These are phyloP conservation scores for Cyamopsis tetragonoloba DNA, from an alignment of 306 rosid genomes.

Conservation along the genomic window DNA sequence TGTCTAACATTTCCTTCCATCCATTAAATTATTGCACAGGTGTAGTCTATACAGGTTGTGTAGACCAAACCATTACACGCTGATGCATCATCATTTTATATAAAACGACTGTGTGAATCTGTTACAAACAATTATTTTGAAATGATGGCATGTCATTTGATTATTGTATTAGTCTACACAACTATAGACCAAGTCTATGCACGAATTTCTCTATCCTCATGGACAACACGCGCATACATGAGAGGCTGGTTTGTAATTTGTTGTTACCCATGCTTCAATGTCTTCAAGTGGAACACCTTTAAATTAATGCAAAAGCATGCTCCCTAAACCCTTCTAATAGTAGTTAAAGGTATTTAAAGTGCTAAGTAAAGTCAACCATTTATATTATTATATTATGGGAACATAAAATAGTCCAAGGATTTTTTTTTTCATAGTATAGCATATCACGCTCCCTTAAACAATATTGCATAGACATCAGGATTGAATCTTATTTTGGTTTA, in stretches of 20 bases:
- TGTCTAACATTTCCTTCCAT: conserved; percentile 9
- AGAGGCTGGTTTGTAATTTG: neutral
- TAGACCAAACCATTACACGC: neutral
- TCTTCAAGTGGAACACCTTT: too few relatives aligned
- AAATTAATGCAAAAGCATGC: too few relatives aligned
- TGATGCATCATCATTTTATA: neutral
- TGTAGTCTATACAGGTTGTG: neutral
- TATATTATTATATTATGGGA: neutral
- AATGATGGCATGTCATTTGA: neutral
- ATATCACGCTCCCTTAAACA: neutral
- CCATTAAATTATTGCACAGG: neutral
- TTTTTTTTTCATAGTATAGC: too few relatives aligned
- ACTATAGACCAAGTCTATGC: too few relatives aligned
- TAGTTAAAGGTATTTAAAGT: too few relatives aligned
- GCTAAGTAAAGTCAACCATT: too few relatives aligned
- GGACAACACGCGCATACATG: neutral
- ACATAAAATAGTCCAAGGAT: neutral
- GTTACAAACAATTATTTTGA: neutral
- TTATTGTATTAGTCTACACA: neutral
- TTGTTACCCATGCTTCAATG: conserved; percentile 4
- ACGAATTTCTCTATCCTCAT: neutral
- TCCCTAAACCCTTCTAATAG: too few relatives aligned
- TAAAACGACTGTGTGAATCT: neutral
- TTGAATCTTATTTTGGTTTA: conserved; percentile 9
- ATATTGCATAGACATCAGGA: neutral